A percentile compares a stretch with the other conserved stretches of the same genome.
These are phyloP conservation scores for Datisca glomerata DNA, from an alignment of 306 rosid species.

Conservation along the genomic window DNA sequence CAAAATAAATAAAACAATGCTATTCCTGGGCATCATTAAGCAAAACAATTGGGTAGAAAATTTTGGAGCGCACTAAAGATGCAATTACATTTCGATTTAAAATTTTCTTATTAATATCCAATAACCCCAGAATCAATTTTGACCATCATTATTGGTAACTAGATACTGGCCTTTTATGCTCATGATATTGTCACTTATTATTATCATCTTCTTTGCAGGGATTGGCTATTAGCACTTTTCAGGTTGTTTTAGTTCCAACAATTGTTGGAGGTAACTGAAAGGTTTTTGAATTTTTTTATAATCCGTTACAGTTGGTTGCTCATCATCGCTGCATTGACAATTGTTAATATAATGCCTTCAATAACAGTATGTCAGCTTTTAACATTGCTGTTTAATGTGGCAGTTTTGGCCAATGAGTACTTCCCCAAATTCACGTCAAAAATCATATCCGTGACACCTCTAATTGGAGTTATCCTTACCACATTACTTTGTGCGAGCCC, in stretches of 20 bases:
- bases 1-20: background rate
- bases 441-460: slow-evolving; percentile 58
- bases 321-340: too few relatives aligned
- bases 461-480: slow-evolving; percentile 85
- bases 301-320: too few relatives aligned
- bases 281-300: too few relatives aligned
- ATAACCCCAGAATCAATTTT: slow-evolving; percentile 2
- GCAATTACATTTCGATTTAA: background rate
- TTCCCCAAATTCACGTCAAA: slow-evolving; percentile 91
- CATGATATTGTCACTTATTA: slow-evolving; percentile 1
- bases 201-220: slow-evolving; percentile 43
- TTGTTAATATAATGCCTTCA: too few relatives aligned
- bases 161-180: background rate
- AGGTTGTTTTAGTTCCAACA: slow-evolving; percentile 91
- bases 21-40: background rate
- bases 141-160: background rate
- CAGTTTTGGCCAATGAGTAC: slow-evolving; percentile 86
- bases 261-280: slow-evolving; percentile 69
- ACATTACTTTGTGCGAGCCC: slow-evolving; percentile 93
- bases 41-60: background rate
- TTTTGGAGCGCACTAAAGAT: too few relatives aligned
- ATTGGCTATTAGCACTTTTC: slow-evolving; percentile 83
- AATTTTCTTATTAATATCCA: slow-evolving; percentile 1
- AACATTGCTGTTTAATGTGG: slow-evolving; percentile 19
- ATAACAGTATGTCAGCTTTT: background rate